Conservation (phyloP, 129 eudicot genomes). For the Ambrosia artemisiifolia region DNA sequence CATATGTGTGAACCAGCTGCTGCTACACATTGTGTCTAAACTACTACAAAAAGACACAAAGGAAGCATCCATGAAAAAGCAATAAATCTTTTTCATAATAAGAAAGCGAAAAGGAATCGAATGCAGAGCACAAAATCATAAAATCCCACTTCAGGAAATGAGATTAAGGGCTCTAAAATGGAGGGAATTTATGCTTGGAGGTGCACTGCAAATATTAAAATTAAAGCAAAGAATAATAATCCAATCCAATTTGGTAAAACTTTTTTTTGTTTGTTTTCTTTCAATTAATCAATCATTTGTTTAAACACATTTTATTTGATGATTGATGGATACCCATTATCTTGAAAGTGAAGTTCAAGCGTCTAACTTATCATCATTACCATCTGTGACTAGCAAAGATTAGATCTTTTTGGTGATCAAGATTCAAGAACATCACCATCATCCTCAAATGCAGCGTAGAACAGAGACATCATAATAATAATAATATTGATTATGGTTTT, state of each 20-base stretch:
- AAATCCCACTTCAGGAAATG: slow-evolving; percentile 32
- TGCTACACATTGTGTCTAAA: slow-evolving; percentile 38
- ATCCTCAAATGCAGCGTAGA: slow-evolving; percentile 30
- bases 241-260: slow-evolving; percentile 49
- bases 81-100: slow-evolving; percentile 35
- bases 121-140: slow-evolving; percentile 34
- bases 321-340: slow-evolving; percentile 79
- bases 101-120: slow-evolving; percentile 44
- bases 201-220: slow-evolving; percentile 46
- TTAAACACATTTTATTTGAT: slow-evolving; percentile 18
- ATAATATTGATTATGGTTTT: slow-evolving; percentile 19
- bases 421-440: slow-evolving; percentile 27
- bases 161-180: slow-evolving; percentile 42
- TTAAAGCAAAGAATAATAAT: slow-evolving; percentile 31
- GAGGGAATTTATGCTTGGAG: slow-evolving; percentile 54
- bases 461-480: slow-evolving; percentile 21
- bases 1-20: slow-evolving; percentile 76
- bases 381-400: slow-evolving; percentile 5
- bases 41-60: slow-evolving; percentile 33
- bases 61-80: slow-evolving; percentile 46
- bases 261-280: background rate
- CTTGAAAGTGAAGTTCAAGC: slow-evolving; percentile 43
- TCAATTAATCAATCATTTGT: slow-evolving; percentile 44
- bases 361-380: slow-evolving; percentile 43
- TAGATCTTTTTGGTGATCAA: slow-evolving; percentile 22